phyloP scores from a whole-genome alignment of 805 yeast genomes.

The Ogataea neopini region DNA sequence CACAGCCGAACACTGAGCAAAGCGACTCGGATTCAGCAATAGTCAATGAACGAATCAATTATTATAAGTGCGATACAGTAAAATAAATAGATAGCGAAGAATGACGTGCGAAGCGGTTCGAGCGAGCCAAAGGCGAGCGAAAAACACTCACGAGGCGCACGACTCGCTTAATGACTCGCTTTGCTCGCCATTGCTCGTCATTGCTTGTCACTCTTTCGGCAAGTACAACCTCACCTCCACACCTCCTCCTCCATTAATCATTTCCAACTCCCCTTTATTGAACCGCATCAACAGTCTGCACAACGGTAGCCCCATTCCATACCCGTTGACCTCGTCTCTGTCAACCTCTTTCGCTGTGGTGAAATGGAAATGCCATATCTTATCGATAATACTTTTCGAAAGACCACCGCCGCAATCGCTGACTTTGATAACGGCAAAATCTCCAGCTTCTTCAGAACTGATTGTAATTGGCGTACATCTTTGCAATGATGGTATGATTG shows the following conservation, averaged over 20 bases:
- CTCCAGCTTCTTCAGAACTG: slow-evolving; percentile 5
- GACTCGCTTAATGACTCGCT: not conserved
- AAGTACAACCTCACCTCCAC: slow-evolving; percentile 26
- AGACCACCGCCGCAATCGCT: slow-evolving; percentile 36
- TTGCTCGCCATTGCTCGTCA: not conserved
- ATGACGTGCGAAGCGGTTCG: no score
- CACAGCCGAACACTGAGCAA: not conserved
- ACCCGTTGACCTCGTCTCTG: slow-evolving; percentile 34
- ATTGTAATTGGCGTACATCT: slow-evolving; percentile 23
- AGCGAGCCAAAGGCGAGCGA: no score
- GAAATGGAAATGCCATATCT: slow-evolving; percentile 36
- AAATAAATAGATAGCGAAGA: not conserved
- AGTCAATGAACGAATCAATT: not conserved
- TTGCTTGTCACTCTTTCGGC: slow-evolving; percentile 18
- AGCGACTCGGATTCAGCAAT: slow-evolving; percentile 1
- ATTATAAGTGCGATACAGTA: no score
- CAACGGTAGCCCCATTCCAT: slow-evolving; percentile 37
- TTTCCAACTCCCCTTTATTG: slow-evolving; percentile 28
- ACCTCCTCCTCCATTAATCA: slow-evolving; percentile 27
- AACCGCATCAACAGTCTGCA: slow-evolving; percentile 31
- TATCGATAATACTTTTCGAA: slow-evolving; percentile 17
- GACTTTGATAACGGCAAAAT: slow-evolving; percentile 21
- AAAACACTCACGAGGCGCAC: no score
- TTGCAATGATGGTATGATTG: slow-evolving; percentile 32
- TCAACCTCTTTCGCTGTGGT: slow-evolving; percentile 28